phyloP scores from a whole-genome alignment of 2,329 filamentous ascomycete species.

The Cordyceps pruinosa region DNA sequence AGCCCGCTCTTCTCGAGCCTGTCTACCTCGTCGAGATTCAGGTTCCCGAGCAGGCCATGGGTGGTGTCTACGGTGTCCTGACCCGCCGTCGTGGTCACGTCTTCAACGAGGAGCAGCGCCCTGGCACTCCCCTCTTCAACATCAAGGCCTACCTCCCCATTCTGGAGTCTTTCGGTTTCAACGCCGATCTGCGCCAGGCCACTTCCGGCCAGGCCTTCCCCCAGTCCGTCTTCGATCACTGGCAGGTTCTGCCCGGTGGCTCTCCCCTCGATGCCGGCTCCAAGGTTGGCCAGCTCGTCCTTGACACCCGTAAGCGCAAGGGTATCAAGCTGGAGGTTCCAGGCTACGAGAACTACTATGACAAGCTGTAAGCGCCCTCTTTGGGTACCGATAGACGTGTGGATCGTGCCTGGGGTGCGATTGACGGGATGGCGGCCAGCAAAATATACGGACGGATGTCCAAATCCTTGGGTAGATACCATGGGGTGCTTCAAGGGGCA shows the following conservation, averaged over 20 bases:
- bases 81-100: slow-evolving; percentile 98
- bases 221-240: slow-evolving; percentile 98
- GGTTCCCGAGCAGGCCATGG: slow-evolving; percentile 97
- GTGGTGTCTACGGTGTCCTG: slow-evolving; percentile 99
- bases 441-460: slow-evolving; percentile 25
- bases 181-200: slow-evolving; percentile 86
- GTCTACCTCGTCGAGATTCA: slow-evolving; percentile 99
- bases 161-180: slow-evolving; percentile 99
- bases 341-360: slow-evolving; percentile 95
- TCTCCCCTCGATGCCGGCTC: slow-evolving; percentile 76
- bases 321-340: slow-evolving; percentile 96
- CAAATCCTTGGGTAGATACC: slow-evolving; percentile 22
- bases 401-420: slow-evolving; percentile 37
- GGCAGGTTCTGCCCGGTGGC: slow-evolving; percentile 92
- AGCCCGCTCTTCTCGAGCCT: slow-evolving; percentile 89
- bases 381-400: slow-evolving; percentile 38
- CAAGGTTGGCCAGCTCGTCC: slow-evolving; percentile 77
- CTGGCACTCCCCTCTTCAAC: slow-evolving; percentile 98
- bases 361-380: slow-evolving; percentile 78
- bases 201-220: slow-evolving; percentile 99
- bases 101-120: slow-evolving; percentile 96
- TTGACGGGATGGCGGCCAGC: slow-evolving; percentile 34
- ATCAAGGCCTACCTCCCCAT: slow-evolving; percentile 96
- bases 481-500: slow-evolving; percentile 17
- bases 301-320: slow-evolving; percentile 96